phyloP scores from a whole-genome alignment of 2,329 filamentous ascomycete genomes.

The Canariomyces notabilis region DNA sequence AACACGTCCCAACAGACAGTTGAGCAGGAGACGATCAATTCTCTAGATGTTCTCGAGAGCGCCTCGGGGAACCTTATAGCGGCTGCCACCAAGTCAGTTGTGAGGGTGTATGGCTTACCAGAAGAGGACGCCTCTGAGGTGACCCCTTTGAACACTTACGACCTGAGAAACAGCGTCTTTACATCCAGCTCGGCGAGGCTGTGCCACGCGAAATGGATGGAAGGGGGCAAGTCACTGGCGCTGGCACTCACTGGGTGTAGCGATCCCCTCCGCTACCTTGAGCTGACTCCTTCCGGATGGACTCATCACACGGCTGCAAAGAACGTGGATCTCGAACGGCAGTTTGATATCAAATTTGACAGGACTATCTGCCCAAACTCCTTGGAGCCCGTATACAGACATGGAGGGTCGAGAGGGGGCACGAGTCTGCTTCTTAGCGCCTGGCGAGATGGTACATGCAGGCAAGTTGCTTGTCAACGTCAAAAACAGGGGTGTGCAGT shows the following conservation, averaged over 20 bases:
- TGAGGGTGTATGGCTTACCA: slow-evolving; percentile 33
- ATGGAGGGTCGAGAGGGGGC: slow-evolving; percentile 30
- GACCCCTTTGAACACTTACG: slow-evolving; percentile 21
- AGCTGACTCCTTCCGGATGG: slow-evolving; percentile 42
- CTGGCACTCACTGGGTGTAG: slow-evolving; percentile 40
- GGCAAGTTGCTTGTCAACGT: slow-evolving; percentile 25
- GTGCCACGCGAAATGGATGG: slow-evolving; percentile 42
- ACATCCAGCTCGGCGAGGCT: slow-evolving; percentile 16
- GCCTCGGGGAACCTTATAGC: slow-evolving; percentile 27
- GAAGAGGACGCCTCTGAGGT: slow-evolving; percentile 11
- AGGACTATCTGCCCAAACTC: slow-evolving; percentile 34
- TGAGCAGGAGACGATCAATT: slow-evolving; percentile 31
- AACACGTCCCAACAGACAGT: not conserved
- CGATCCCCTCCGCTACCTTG: slow-evolving; percentile 43
- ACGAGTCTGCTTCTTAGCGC: slow-evolving; percentile 44
- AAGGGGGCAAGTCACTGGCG: slow-evolving; percentile 39
- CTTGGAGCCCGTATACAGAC: slow-evolving; percentile 40
- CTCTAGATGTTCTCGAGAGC: slow-evolving; percentile 30
- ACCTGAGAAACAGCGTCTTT: slow-evolving; percentile 17
- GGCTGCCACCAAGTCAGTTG: slow-evolving; percentile 31
- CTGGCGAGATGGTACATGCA: slow-evolving; percentile 50
- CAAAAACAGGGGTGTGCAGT: not conserved
- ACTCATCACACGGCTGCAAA: slow-evolving; percentile 34
- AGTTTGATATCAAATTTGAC: slow-evolving; percentile 27
- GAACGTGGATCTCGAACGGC: slow-evolving; percentile 25